Conservation (phyloP, 768 basidiomycete species). For the Leucocoprinus leucothites region DNA sequence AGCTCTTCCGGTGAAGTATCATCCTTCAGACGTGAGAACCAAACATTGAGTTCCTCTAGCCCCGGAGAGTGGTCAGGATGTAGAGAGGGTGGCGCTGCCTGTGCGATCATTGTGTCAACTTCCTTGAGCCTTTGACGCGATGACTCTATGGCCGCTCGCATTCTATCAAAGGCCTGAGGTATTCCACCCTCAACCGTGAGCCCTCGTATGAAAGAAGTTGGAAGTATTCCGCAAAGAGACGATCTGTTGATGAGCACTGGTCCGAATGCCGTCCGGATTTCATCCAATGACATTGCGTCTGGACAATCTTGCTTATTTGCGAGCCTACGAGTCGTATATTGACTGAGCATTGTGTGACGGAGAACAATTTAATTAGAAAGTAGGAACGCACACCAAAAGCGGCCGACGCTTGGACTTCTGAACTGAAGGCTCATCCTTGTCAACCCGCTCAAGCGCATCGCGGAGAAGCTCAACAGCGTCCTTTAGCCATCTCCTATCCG, state of each 20-base stretch:
- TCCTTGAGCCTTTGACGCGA: neutral
- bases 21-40: conserved; percentile 31
- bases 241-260: conserved; percentile 24
- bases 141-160: conserved; percentile 27
- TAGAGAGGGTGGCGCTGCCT: too few species aligned
- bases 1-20: conserved; percentile 29
- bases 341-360: too few species aligned
- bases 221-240: conserved; percentile 24
- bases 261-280: conserved; percentile 36
- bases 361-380: too few species aligned
- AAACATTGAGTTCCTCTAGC: conserved; percentile 28
- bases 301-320: conserved; percentile 65
- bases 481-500: conserved; percentile 42
- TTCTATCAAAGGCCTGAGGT: conserved; percentile 38
- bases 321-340: conserved; percentile 26
- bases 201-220: conserved; percentile 17
- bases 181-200: conserved; percentile 24
- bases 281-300: conserved; percentile 43
- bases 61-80: too few species aligned
- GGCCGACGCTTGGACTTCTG: conserved; percentile 16
- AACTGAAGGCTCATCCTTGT: conserved; percentile 6
- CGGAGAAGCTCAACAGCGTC: conserved; percentile 51
- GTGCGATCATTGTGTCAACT: too few species aligned
- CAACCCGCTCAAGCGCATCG: conserved; percentile 26
- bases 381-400: conserved; percentile 28